A percentile compares a stretch with the other conserved stretches of the same genome.
Evolutionary conservation across 805 yeast genomes (phyloP).

Genomic region (Suhomyces emberorum): DNA sequence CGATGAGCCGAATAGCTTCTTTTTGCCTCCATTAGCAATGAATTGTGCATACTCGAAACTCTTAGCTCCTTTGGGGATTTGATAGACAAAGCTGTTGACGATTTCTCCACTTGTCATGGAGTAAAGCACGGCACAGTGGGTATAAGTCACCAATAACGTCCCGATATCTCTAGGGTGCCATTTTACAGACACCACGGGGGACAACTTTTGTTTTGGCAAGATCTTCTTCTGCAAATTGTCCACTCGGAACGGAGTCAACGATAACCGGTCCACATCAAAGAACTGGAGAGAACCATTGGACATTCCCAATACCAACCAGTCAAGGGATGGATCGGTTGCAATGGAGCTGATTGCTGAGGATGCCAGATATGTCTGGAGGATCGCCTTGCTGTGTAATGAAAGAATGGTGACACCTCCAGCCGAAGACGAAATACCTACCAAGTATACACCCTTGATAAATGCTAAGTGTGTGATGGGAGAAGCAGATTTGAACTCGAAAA

Average conservation of each 20-base stretch:
- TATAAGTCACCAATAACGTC: conserved; percentile 68
- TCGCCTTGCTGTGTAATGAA: conserved; percentile 61
- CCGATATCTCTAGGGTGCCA: conserved; percentile 93
- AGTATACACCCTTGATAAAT: conserved; percentile 77
- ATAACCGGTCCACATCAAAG: conserved; percentile 79
- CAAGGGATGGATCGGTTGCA: conserved; percentile 82
- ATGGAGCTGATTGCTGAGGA: conserved; percentile 66
- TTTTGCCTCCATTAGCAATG: conserved; percentile 38
- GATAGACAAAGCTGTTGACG: conserved; percentile 57
- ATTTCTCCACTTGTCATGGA: conserved; percentile 59
- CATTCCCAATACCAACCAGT: conserved; percentile 80
- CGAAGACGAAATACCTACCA: conserved; percentile 64
- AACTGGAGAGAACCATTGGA: conserved; percentile 69
- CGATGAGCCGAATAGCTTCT: conserved; percentile 36
- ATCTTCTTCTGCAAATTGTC: conserved; percentile 65
- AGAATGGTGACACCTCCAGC: conserved; percentile 62
- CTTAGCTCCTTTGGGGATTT: conserved; percentile 62
- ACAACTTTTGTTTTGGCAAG: conserved; percentile 53
- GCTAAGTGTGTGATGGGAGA: conserved; percentile 52
- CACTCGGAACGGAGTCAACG: conserved; percentile 59
- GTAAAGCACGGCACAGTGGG: conserved; percentile 64
- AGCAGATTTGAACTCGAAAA: conserved; percentile 50
- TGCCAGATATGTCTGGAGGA: conserved; percentile 58
- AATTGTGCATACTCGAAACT: conserved; percentile 44
- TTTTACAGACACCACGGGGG: conserved; percentile 64